Evolutionary conservation across 2,329 filamentous ascomycete species (phyloP).

Genomic region (Penicillium griseofulvum): DNA sequence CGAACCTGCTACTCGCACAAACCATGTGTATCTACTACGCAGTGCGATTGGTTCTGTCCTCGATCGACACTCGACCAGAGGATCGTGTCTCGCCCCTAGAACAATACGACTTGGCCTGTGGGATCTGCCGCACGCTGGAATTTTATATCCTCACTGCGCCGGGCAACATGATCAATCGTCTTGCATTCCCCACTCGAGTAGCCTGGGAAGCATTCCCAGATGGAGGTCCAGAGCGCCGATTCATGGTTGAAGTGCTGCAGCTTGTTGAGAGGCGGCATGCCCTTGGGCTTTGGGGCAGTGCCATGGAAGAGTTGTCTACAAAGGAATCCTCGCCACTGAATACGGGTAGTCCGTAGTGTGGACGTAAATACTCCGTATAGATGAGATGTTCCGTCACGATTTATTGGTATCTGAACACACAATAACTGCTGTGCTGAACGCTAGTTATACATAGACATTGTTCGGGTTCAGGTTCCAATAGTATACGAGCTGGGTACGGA

Average conservation of each 20-base stretch:
- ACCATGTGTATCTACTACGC: constrained; percentile 39
- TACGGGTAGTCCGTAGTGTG: background rate
- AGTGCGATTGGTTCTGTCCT: constrained; percentile 34
- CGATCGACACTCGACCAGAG: constrained; percentile 31
- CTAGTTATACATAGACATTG: background rate
- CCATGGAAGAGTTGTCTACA: constrained; percentile 36
- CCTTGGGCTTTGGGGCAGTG: constrained; percentile 36
- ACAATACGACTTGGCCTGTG: constrained; percentile 36
- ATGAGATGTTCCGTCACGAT: background rate
- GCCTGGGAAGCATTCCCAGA: constrained; percentile 39
- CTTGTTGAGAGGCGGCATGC: constrained; percentile 37
- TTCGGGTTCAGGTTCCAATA: no score
- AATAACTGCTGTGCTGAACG: background rate
- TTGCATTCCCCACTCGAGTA: constrained; percentile 38
- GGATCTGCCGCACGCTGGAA: constrained; percentile 37
- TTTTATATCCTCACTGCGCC: constrained; percentile 37
- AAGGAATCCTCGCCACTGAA: constrained; percentile 26
- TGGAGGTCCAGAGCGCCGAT: constrained; percentile 31
- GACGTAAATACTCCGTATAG: background rate
- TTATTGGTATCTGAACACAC: no score
- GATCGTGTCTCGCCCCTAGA: constrained; percentile 30
- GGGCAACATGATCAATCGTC: constrained; percentile 42
- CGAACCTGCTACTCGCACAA: constrained; percentile 36
- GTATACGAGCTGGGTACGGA: background rate
- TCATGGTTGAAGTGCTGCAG: constrained; percentile 33